Evolutionary conservation across 306 rosid genomes (phyloP), one percentile per base, ranked within the genome.

Genomic region (Quercus cerris): DNA sequence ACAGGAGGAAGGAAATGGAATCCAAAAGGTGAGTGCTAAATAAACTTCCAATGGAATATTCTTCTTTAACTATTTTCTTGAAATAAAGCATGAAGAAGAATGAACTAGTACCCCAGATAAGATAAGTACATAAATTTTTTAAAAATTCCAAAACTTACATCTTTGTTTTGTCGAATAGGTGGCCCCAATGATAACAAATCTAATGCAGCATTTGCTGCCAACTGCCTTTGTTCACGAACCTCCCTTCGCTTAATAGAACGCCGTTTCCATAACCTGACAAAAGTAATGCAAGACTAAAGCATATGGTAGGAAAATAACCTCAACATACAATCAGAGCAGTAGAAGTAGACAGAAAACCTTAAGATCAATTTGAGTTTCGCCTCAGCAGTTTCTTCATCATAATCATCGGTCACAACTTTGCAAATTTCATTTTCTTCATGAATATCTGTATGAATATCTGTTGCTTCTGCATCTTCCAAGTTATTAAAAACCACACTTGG

Each of bases 181-280:
- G 90, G 97, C 25, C 99, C 99, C 88, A 93, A 49, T 55, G 97
- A 72, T 75, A 95, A 85, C 3, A 92, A 88, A 59, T 80, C 68
- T 73, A 95, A 78, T 63, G 97, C 99, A 84, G 93, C 94, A 83
- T 78, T 83, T 83, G 99, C 89, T 35, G 97, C 96, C 57, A 86
- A 76, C 68, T 89, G 85, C 84, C 89, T 91, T 84, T 89, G 91
- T 78, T 90, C 91, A 46, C 94, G 91, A 73, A 85, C 73, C 88
- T 83, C 86, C 83, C 86, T 90, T 80, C 78, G 85, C 82, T 87
- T 95, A 80, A 83, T 74, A 56, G 85, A 80, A 20, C 96, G 91
- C 57, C 96, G 89, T 87, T 74, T 93, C 99, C 99, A 95, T 86
- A 90, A 84, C 87, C 99, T 95, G 84, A 82, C 58, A 79, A 30